Evolutionary conservation across 371 early-diverging fungal species (phyloP), one percentile per base, ranked within the genome.

Genomic region (Syncephalastrum contaminatum): DNA sequence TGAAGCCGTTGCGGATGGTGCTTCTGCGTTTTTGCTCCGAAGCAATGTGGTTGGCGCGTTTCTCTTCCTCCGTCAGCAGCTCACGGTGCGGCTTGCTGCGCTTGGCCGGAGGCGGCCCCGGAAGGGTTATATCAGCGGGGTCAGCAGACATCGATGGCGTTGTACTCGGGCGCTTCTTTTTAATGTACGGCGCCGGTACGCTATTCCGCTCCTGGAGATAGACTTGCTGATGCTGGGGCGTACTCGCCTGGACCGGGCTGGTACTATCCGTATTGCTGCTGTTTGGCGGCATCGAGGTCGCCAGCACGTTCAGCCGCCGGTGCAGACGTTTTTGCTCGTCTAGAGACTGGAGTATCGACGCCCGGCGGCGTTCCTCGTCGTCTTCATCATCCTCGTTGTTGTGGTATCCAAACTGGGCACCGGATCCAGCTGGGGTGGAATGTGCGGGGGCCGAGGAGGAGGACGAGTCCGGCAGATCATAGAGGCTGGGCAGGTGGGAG

Each of bases 1-100:
- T 89, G 70, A 93, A 93, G 3, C 93, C 92, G 18, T 73, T 66
- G 5, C 91, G 84, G 63, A 95, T 94, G 58, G 90, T 91, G 47
- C 89, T 88, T 7, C 95, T 83, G 20, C 95, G 87, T 60, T 92
- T 90, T 66, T 95, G 91, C 63, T 95, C 95, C 13, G 91, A 91
- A 0, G 88, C 90, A 67, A 94, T 93, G 69, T 95, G 95, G 67
- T 93, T 95, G 4, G 88, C 85, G 54, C 91, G 81, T 70, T 95
- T 95, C 54, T 95, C 93, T n/a, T 88, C 81, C 30, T 91, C 93
- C 0, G 94, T 90, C 57, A 96, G 60, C 20, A 94, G 71, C 56
- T 92, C 90, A 30, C 80, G 79, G 16, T 73, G 74, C 4, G 70
- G 63, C 48, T 70, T 69, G 12, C 55, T 56, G 45, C 75, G 67